A percentile compares a stretch with the other conserved stretches of the same genome.
These are phyloP conservation scores for Keithomyces neogunnii DNA, from an alignment of 2,329 filamentous ascomycete genomes.

Conservation along the genomic window DNA sequence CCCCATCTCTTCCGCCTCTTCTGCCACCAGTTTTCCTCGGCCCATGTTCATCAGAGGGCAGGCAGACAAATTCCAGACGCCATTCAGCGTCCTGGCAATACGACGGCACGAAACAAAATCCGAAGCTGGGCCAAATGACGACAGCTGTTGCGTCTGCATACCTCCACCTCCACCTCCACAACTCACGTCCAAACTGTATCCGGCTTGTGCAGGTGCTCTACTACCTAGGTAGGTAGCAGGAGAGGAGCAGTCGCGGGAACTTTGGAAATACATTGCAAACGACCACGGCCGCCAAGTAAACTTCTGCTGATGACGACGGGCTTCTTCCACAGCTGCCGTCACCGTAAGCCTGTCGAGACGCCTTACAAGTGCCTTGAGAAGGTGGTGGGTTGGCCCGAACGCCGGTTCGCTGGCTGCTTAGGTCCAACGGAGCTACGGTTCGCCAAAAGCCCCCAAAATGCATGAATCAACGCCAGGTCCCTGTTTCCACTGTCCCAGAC, in stretches of 20 bases:
- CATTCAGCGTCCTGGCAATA: not conserved
- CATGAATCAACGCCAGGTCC: not conserved
- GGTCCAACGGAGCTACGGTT: not conserved
- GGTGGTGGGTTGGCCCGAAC: conserved; percentile 4
- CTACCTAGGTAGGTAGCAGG: no score
- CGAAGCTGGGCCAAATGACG: conserved; percentile 1
- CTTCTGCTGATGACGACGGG: not conserved
- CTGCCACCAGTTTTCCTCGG: not conserved
- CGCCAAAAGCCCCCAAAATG: not conserved
- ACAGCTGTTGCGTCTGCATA: conserved; percentile 2
- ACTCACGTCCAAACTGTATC: not conserved
- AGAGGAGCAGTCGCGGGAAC: not conserved
- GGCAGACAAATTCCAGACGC: not conserved
- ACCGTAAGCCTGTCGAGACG: conserved; percentile 4
- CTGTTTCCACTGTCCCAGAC: no score
- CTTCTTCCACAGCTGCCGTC: not conserved
- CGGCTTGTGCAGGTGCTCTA: no score
- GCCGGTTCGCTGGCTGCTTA: conserved; percentile 1
- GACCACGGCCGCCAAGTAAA: not conserved
- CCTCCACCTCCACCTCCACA: not conserved
- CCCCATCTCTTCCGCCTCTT: not conserved
- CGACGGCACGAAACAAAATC: not conserved
- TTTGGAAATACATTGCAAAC: not conserved
- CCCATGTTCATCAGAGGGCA: not conserved
- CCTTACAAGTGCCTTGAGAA: not conserved